Conservation (phyloP, 495 filamentous ascomycete genomes). For the Penicillium flavigenum region DNA sequence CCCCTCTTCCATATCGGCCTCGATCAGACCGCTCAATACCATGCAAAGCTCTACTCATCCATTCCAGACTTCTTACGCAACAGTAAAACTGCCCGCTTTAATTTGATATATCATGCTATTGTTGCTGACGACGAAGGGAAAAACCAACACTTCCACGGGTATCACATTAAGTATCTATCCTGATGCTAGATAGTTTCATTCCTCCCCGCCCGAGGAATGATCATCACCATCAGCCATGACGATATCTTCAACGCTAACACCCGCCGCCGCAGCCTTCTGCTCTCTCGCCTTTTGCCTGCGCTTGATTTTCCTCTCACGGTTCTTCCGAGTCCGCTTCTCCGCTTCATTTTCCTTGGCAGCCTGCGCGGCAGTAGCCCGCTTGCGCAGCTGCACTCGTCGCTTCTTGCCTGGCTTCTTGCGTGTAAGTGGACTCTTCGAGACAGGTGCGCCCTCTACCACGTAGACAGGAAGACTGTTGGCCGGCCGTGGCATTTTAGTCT, state of each 20-base stretch:
- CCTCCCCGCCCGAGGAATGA: constrained; percentile 18
- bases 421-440: constrained; percentile 32
- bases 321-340: constrained; percentile 49
- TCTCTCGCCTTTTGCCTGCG: constrained; percentile 48
- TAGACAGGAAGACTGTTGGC: constrained; percentile 28
- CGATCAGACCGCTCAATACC: constrained; percentile 2
- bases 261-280: constrained; percentile 38
- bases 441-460: constrained; percentile 27
- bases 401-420: constrained; percentile 51
- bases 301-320: constrained; percentile 47
- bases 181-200: constrained; percentile 11
- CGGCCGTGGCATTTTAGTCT: constrained; percentile 36
- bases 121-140: neutral
- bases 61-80: neutral
- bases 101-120: neutral
- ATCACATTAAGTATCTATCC: constrained; percentile 22
- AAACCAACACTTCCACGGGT: constrained; percentile 16
- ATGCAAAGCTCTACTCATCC: constrained; percentile 1
- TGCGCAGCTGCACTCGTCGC: constrained; percentile 45
- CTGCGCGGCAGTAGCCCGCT: constrained; percentile 29
- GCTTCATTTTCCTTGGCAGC: constrained; percentile 41
- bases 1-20: neutral
- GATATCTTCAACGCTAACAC: constrained; percentile 15
- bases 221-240: constrained; percentile 16
- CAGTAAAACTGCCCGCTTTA: neutral